A percentile compares a stretch with the other conserved stretches of the same genome.
Conservation (phyloP, 768 basidiomycete genomes). For the Chiua virens region DNA sequence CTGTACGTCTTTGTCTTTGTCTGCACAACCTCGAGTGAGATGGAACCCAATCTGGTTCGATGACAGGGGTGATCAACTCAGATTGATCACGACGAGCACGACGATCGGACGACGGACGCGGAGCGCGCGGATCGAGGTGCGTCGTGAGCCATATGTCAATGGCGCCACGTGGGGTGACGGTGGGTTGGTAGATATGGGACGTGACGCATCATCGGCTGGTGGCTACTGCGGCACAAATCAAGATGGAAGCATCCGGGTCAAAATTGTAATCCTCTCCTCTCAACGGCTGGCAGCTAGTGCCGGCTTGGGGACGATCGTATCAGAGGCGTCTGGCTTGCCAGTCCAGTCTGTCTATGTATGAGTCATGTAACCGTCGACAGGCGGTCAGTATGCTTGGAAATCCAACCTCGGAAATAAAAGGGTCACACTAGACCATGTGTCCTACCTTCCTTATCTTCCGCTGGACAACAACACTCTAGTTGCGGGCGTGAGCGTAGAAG, state of each 20-base stretch:
- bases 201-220: slow-evolving; percentile 37
- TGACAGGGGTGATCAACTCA: slow-evolving; percentile 44
- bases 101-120: slow-evolving; percentile 29
- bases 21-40: not conserved
- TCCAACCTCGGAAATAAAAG: too few relatives aligned
- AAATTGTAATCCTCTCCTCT: slow-evolving; percentile 4
- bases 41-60: not conserved
- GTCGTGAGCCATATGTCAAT: not conserved
- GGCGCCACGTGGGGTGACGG: not conserved
- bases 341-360: too few relatives aligned
- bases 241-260: slow-evolving; percentile 31
- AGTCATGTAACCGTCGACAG: too few relatives aligned
- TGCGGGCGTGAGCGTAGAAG: too few relatives aligned
- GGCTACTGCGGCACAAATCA: slow-evolving; percentile 43
- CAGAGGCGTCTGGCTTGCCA: too few relatives aligned
- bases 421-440: too few relatives aligned
- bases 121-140: slow-evolving; percentile 43
- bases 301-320: too few relatives aligned
- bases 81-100: slow-evolving; percentile 41
- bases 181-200: slow-evolving; percentile 42
- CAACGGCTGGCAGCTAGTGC: too few relatives aligned
- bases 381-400: too few relatives aligned
- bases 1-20: slow-evolving; percentile 28
- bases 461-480: too few relatives aligned
- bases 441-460: too few relatives aligned